Evolutionary conservation across 768 basidiomycete species (phyloP).

Genomic region (Boletus barrowsii): DNA sequence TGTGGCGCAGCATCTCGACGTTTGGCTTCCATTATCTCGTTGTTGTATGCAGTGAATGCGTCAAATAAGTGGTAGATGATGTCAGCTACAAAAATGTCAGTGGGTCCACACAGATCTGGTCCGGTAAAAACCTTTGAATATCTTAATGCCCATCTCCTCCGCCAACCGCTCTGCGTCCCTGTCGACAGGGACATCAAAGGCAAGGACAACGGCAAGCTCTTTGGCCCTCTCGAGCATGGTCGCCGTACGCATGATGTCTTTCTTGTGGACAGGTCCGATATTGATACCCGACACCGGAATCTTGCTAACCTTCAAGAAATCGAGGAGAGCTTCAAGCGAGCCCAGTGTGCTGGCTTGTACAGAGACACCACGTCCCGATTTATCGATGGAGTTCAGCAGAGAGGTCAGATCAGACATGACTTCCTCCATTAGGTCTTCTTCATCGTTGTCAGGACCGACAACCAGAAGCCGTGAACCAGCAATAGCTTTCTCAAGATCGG

Average conservation of each 20-base stretch:
- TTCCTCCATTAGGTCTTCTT: conserved; percentile 91
- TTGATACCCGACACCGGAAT: conserved; percentile 98
- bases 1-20: conserved; percentile 87
- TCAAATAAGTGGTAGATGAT: conserved; percentile 99
- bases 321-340: conserved; percentile 92
- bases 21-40: conserved; percentile 90
- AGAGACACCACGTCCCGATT: conserved; percentile 93
- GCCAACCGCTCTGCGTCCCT: conserved; percentile 90
- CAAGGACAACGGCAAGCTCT: conserved; percentile 91
- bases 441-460: conserved; percentile 92
- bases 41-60: conserved; percentile 91
- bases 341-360: conserved; percentile 97
- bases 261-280: conserved; percentile 96
- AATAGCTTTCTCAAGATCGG: conserved; percentile 96
- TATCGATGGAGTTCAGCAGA: conserved; percentile 86
- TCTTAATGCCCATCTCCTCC: conserved; percentile 87
- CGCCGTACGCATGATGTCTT: conserved; percentile 87
- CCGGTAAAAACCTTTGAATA: conserved; percentile 82
- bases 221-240: conserved; percentile 96
- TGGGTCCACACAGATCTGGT: neutral
- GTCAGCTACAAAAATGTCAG: conserved; percentile 58
- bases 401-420: conserved; percentile 95
- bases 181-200: conserved; percentile 94
- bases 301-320: conserved; percentile 92
- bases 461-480: conserved; percentile 94